Evolutionary conservation across 176 grass and related monocot genomes (phyloP), one percentile per base, ranked within the genome.

Genomic region (Areca catechu): DNA sequence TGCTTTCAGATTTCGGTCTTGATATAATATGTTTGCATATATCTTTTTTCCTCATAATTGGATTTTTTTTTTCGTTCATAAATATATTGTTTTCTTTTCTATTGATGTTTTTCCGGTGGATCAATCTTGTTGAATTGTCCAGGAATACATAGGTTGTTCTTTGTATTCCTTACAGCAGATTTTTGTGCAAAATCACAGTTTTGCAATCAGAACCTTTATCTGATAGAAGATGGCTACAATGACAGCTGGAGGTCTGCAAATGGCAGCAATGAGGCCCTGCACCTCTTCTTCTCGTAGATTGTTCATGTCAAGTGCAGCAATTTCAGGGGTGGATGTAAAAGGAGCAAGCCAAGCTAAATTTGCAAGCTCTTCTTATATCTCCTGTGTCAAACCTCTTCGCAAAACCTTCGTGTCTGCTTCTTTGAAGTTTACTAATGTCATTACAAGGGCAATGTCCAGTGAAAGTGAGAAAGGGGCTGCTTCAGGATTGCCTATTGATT

Each of bases 401-500:
- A 20, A 22, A 19, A 49, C 34, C 49, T 6, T 16, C 14, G 18
- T n/a, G 19, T 22, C 56, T 7, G 20, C 70, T 69, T 58, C 81
- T 54, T 50, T 50, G 25, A 75, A 51, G n/a, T 43, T 22, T 12
- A 15, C 22, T 23, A 79, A 51, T 37, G 28, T 89, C 70, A 49
- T 75, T 19, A 73, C 72, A 17, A 89, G 79, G 72, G 76, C 90
- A 10, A 86, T 95, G 85, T 80, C 79, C 16, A 60, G 52, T 37
- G 73, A 60, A 60, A 66, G 74, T 20, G 70, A 57, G 21, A 69
- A 83, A 50, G 57, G 50, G 4, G 57, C 30, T 50, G 59, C 53
- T 27, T 79, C 55, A 22, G 90, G 85, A 19, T 84, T 95, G 50
- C 82, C 90, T 49, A 89, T 95, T 64, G 85, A 95, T 74, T 78